Evolutionary conservation across 345 rosid genomes (phyloP).

Genomic region (Salix purpurea): DNA sequence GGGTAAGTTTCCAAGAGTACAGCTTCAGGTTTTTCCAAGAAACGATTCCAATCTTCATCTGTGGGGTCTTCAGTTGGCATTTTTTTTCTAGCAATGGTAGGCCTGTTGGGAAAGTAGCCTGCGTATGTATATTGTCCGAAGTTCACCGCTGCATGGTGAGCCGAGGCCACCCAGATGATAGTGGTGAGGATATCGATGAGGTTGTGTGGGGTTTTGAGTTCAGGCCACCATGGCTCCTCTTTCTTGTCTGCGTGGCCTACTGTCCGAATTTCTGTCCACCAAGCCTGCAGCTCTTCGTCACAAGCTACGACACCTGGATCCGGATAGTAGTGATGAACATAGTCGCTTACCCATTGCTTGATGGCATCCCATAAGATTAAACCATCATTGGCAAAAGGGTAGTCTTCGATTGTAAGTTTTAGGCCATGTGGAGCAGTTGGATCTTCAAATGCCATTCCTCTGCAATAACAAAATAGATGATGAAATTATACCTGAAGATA

Average conservation of each 20-base stretch:
- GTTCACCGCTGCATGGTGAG: conserved; percentile 69
- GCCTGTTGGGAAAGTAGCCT: conserved; percentile 63
- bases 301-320: conserved; percentile 36
- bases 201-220: conserved; percentile 46
- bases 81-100: conserved; percentile 49
- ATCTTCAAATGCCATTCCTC: conserved; percentile 70
- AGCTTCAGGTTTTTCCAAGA: conserved; percentile 46
- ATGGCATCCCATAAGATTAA: conserved; percentile 73
- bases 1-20: conserved; percentile 48
- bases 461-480: conserved; percentile 16
- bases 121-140: conserved; percentile 68
- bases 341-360: conserved; percentile 59
- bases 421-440: conserved; percentile 50
- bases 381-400: conserved; percentile 75
- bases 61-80: conserved; percentile 54
- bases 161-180: conserved; percentile 68
- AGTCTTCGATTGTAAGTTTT: conserved; percentile 55
- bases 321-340: conserved; percentile 50
- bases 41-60: conserved; percentile 20
- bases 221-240: conserved; percentile 69
- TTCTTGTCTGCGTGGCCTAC: conserved; percentile 74
- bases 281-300: conserved; percentile 59
- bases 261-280: conserved; percentile 71
- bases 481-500: not conserved
- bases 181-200: conserved; percentile 56